phyloP scores from a whole-genome alignment of 352 stramenopile genomes.

The Globisporangium orthogonon region DNA sequence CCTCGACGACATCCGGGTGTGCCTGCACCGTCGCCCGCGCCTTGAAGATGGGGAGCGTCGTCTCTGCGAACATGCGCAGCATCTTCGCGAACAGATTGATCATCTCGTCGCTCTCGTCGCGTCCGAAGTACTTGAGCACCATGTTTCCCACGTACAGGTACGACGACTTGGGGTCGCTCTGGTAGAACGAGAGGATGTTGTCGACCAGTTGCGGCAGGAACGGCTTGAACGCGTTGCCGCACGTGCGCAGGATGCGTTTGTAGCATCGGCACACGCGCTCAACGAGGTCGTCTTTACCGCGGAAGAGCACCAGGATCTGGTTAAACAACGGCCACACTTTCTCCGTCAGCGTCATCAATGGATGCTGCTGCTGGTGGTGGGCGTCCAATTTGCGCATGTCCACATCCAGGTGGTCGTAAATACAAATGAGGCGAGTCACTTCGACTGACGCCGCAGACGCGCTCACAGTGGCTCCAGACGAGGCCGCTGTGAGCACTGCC shows the following conservation, averaged over 20 bases:
- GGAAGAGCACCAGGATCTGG: slow-evolving; percentile 72
- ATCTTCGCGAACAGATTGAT: slow-evolving; percentile 46
- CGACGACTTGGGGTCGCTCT: slow-evolving; percentile 73
- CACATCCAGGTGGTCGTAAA: slow-evolving; percentile 74
- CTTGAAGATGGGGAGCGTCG: slow-evolving; percentile 85
- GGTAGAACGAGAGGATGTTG: slow-evolving; percentile 74
- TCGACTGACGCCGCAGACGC: slow-evolving; percentile 45
- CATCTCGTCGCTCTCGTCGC: slow-evolving; percentile 22
- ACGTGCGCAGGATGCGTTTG: slow-evolving; percentile 82
- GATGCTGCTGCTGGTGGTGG: slow-evolving; percentile 16
- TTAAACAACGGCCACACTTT: slow-evolving; percentile 78
- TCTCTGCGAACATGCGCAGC: slow-evolving; percentile 56
- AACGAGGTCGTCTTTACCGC: slow-evolving; percentile 66
- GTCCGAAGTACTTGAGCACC: slow-evolving; percentile 73
- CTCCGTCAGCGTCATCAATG: slow-evolving; percentile 68
- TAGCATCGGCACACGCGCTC: slow-evolving; percentile 82
- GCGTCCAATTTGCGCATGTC: slow-evolving; percentile 18
- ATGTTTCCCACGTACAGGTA: slow-evolving; percentile 83
- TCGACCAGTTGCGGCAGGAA: slow-evolving; percentile 72
- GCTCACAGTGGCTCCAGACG: slow-evolving; percentile 23
- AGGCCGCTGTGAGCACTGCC: slow-evolving; percentile 29
- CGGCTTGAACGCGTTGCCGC: slow-evolving; percentile 46
- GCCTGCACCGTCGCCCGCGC: slow-evolving; percentile 41
- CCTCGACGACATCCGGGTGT: slow-evolving; percentile 93
- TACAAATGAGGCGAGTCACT: slow-evolving; percentile 72